Percentiles rank a stretch among this genome's conserved stretches.
phyloP scores from a whole-genome alignment of 441 rosid species.

The Geranium incanum region DNA sequence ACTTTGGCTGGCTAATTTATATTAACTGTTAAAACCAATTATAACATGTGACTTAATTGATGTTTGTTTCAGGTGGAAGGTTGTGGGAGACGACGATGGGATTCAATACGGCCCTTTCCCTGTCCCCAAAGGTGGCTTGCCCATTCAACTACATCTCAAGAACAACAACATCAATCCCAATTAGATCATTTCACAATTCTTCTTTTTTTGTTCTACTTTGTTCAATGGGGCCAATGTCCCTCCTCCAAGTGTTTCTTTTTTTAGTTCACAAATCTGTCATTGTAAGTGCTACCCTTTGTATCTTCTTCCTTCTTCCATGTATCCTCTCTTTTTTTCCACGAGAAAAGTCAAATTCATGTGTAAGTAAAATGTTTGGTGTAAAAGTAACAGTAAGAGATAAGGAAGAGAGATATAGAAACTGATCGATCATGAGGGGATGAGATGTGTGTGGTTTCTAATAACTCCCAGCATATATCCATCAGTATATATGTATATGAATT shows the following conservation, averaged over 20 bases:
- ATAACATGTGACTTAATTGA: neutral
- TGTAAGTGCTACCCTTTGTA: neutral
- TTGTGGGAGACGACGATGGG: constrained; percentile 1
- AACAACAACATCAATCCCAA: neutral
- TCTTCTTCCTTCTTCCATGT: neutral
- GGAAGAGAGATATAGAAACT: neutral
- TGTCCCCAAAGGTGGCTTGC: constrained; percentile 2
- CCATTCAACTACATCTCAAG: neutral
- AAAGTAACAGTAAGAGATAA: neutral
- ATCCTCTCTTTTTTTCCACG: neutral
- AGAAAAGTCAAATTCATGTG: constrained; percentile 5
- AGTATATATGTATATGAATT: no score
- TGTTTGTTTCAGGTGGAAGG: constrained; percentile 5
- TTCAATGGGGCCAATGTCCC: neutral
- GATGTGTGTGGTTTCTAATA: neutral
- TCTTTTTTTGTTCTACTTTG: neutral
- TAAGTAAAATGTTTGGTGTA: neutral
- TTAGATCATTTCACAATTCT: neutral
- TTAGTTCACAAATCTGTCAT: neutral
- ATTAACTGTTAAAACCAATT: neutral
- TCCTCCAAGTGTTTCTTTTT: neutral
- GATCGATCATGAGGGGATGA: neutral
- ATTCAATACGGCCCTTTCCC: constrained; percentile 6
- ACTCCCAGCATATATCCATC: neutral
- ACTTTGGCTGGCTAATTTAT: no score